A percentile compares a stretch with the other conserved stretches of the same genome.
These are phyloP conservation scores for Sordariomycetes sp. DNA, from an alignment of 2,329 filamentous ascomycete genomes.

Conservation along the genomic window DNA sequence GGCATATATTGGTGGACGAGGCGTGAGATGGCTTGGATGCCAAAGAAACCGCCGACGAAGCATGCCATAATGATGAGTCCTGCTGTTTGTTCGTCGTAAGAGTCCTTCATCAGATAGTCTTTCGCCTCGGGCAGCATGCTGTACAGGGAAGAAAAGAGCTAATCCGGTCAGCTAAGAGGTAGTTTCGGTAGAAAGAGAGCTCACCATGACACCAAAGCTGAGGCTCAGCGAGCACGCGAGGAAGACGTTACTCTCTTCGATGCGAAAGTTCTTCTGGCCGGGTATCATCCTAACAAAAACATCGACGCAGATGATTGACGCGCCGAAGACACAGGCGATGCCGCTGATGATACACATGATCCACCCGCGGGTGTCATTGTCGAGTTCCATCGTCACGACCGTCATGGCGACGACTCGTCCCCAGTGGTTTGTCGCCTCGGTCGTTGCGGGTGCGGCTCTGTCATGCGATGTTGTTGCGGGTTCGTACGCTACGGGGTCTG, in stretches of 20 bases:
- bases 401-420: slow-evolving; percentile 24
- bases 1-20: slow-evolving; percentile 66
- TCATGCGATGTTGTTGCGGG: neutral
- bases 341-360: slow-evolving; percentile 84
- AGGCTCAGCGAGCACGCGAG: slow-evolving; percentile 81
- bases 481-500: neutral
- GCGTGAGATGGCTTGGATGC: slow-evolving; percentile 66
- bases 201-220: slow-evolving; percentile 93
- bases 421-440: neutral
- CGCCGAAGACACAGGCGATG: slow-evolving; percentile 62
- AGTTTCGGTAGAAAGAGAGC: slow-evolving; percentile 11
- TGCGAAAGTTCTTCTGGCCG: slow-evolving; percentile 67
- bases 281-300: slow-evolving; percentile 64
- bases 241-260: slow-evolving; percentile 83
- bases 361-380: slow-evolving; percentile 88
- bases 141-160: slow-evolving; percentile 88
- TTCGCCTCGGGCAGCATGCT: slow-evolving; percentile 88
- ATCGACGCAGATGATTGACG: slow-evolving; percentile 82
- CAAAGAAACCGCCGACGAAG: slow-evolving; percentile 64
- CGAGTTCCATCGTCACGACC: slow-evolving; percentile 28
- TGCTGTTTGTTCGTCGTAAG: slow-evolving; percentile 56
- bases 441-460: neutral
- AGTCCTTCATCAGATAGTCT: slow-evolving; percentile 62
- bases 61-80: slow-evolving; percentile 60
- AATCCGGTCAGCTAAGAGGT: neutral